phyloP scores from a whole-genome alignment of 2,329 filamentous ascomycete species.

The Chrysoporthe puriensis region DNA sequence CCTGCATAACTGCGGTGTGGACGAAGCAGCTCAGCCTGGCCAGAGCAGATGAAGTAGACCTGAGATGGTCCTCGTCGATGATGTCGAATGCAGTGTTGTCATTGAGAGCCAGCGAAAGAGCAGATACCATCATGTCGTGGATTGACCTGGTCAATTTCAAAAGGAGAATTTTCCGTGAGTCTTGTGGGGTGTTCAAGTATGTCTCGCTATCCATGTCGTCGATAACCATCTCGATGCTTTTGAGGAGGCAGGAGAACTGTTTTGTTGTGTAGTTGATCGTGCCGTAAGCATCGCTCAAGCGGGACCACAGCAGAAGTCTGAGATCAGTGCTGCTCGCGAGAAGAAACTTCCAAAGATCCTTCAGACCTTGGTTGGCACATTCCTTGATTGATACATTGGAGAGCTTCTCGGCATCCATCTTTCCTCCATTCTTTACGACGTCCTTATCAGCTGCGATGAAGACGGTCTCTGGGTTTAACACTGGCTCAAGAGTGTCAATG shows the following conservation, averaged over 20 bases:
- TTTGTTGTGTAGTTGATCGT: conserved; percentile 85
- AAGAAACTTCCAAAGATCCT: conserved; percentile 85
- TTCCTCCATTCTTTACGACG: conserved; percentile 28
- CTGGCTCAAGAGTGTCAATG: conserved; percentile 90
- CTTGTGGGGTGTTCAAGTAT: conserved; percentile 59
- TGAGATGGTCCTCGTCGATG: conserved; percentile 78
- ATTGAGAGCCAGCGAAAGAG: conserved; percentile 70
- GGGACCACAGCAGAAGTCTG: conserved; percentile 85
- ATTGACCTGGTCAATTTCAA: conserved; percentile 78
- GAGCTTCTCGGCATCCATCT: conserved; percentile 25
- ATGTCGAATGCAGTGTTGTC: conserved; percentile 77
- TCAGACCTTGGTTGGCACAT: conserved; percentile 60
- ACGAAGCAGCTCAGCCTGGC: conserved; percentile 74
- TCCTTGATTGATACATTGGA: conserved; percentile 49
- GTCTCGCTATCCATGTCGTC: conserved; percentile 65
- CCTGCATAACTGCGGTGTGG: conserved; percentile 78
- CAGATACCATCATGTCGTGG: conserved; percentile 74
- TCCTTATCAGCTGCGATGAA: conserved; percentile 38
- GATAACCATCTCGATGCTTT: conserved; percentile 83
- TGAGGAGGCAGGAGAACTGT: conserved; percentile 83
- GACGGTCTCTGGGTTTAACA: conserved; percentile 74
- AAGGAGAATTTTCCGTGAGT: conserved; percentile 70
- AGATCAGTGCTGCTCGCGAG: conserved; percentile 80
- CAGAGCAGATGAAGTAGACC: conserved; percentile 71
- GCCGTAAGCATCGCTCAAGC: conserved; percentile 86